Conservation (phyloP, 441 rosid genomes). For the Manihot esculenta region DNA sequence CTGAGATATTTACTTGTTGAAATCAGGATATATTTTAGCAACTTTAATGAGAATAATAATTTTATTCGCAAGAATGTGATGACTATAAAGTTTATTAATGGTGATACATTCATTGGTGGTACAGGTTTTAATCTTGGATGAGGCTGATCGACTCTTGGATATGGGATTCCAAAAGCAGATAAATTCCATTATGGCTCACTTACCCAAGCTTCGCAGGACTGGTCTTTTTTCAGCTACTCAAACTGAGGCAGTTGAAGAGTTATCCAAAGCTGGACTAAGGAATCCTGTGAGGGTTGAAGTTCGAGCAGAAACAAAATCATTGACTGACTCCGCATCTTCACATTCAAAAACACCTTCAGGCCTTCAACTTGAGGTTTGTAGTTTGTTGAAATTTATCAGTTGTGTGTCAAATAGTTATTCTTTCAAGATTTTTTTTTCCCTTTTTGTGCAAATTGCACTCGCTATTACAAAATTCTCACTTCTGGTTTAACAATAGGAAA, state of each 20-base stretch:
- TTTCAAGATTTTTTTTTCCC: too few species aligned
- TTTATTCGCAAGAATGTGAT: background rate
- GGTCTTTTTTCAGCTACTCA: constrained; percentile 99
- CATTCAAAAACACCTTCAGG: constrained; percentile 80
- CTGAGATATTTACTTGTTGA: background rate
- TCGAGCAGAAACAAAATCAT: constrained; percentile 56
- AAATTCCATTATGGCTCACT: constrained; percentile 62
- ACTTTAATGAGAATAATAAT: background rate
- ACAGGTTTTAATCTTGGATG: constrained; percentile 88
- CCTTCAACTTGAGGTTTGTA: constrained; percentile 70
- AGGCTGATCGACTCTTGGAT: constrained; percentile 95
- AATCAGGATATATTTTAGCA: background rate
- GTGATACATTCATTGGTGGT: constrained; percentile 12
- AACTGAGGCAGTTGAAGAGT: constrained; percentile 88
- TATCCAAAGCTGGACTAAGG: constrained; percentile 87
- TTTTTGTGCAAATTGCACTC: background rate
- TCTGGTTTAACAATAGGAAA: background rate
- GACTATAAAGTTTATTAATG: background rate
- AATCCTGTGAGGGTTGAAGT: constrained; percentile 92
- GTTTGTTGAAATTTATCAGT: background rate
- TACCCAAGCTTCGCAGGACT: constrained; percentile 94
- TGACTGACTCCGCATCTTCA: constrained; percentile 31
- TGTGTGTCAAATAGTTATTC: background rate
- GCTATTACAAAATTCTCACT: background rate
- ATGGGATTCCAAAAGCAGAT: constrained; percentile 96